Percentiles rank a stretch among this genome's conserved stretches.
These are phyloP conservation scores for Orbilia ellipsospora DNA, from an alignment of 2,329 filamentous ascomycete species.

Conservation along the genomic window DNA sequence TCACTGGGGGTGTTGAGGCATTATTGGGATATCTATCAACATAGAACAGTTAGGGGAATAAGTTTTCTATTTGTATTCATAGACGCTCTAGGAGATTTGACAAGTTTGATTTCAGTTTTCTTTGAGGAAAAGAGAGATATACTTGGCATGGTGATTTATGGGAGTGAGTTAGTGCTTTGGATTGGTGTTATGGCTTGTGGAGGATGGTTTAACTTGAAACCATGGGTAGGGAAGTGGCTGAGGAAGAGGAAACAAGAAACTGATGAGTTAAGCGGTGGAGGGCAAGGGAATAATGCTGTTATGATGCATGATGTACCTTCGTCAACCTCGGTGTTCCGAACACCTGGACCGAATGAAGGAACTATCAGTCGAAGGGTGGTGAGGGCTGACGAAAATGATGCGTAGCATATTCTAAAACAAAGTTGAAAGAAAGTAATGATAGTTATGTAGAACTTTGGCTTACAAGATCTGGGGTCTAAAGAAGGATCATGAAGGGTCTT, in stretches of 20 bases:
- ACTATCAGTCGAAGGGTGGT: slow-evolving; percentile 6
- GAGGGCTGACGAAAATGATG: slow-evolving; percentile 16
- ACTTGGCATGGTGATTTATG: slow-evolving; percentile 75
- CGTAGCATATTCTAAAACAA: background rate
- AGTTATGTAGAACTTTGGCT: background rate
- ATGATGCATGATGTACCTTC: slow-evolving; percentile 68
- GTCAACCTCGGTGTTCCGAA: slow-evolving; percentile 73
- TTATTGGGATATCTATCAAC: slow-evolving; percentile 75
- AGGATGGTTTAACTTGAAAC: slow-evolving; percentile 72
- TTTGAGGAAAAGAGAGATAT: slow-evolving; percentile 71
- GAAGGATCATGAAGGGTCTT: no score
- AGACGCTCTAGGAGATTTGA: slow-evolving; percentile 75
- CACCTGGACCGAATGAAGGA: slow-evolving; percentile 61
- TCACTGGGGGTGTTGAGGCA: slow-evolving; percentile 75
- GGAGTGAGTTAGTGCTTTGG: slow-evolving; percentile 74
- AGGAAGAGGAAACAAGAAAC: slow-evolving; percentile 54
- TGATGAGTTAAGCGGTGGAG: background rate
- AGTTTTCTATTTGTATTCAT: slow-evolving; percentile 78
- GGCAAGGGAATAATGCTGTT: slow-evolving; percentile 58
- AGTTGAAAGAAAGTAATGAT: background rate
- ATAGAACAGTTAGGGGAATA: slow-evolving; percentile 75
- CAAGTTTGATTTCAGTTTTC: slow-evolving; percentile 73
- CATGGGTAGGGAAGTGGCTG: slow-evolving; percentile 67
- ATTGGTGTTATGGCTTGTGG: slow-evolving; percentile 74
- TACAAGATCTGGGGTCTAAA: no score